A percentile compares a stretch with the other conserved stretches of the same genome.
Evolutionary conservation across 1,139 yeast genomes (phyloP).

Genomic region (Entelexis paramagnoliae): DNA sequence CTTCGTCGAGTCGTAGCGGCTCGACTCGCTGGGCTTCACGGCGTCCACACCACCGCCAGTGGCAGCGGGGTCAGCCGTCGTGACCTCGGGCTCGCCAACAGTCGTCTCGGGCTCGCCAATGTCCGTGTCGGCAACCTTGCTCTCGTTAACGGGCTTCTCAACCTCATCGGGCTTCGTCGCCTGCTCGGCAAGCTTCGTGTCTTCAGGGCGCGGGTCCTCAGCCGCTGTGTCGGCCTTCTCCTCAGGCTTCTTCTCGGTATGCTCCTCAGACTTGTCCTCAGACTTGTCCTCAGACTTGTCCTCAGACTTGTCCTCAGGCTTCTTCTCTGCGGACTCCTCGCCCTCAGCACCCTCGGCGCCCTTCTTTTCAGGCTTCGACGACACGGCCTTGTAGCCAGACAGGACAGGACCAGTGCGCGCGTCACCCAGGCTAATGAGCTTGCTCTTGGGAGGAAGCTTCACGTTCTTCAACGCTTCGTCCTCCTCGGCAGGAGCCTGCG

Average conservation of each 20-base stretch:
- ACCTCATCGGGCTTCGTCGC: constrained; percentile 2
- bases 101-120: constrained; percentile 21
- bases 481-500: neutral
- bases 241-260: constrained; percentile 16
- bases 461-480: constrained; percentile 3
- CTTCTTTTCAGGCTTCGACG: constrained; percentile 34
- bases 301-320: constrained; percentile 33
- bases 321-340: constrained; percentile 27
- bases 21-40: constrained; percentile 27
- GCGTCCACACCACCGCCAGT: constrained; percentile 22
- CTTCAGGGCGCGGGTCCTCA: constrained; percentile 7
- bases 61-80: neutral
- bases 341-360: constrained; percentile 46
- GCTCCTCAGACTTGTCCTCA: constrained; percentile 32
- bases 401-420: constrained; percentile 19
- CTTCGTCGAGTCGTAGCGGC: neutral
- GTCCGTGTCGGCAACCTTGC: constrained; percentile 27
- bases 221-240: constrained; percentile 11
- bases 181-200: constrained; percentile 6
- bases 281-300: constrained; percentile 36
- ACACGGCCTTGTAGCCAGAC: constrained; percentile 12
- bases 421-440: constrained; percentile 19
- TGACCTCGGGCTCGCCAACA: constrained; percentile 4
- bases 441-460: constrained; percentile 20
- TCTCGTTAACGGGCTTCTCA: neutral